Evolutionary conservation across 202 grass and related monocot species (phyloP), one percentile per base, ranked within the genome.

Genomic region (Cymbopogon flexuosus): DNA sequence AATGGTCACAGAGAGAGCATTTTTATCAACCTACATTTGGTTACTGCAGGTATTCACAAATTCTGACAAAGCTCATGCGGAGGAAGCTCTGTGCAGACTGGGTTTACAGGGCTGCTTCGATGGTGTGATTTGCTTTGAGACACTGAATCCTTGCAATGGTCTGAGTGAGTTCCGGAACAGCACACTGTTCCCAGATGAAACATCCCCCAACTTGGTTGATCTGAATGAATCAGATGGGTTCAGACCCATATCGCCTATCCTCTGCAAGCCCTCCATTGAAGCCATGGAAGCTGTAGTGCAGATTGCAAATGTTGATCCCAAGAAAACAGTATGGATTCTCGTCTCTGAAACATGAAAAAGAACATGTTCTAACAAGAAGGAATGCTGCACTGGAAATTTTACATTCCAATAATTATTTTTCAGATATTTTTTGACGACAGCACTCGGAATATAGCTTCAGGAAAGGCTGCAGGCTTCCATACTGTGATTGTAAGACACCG

Each of bases 401-500:
- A 52, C 37, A 29, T 82, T 6, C 29, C 1, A 4, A 58, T 22
- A 58, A 68, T 73, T 2, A 13, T 54, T 63, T 51, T 85, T 34
- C 80, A 93, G 88, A 79, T 93, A 36, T 83, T 93, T 46, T 93
- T 93, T 24, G 73, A 91, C 27, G 88, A 93, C 5, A 91, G 91
- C 72, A 56, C 49, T 6, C 42, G 88, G 52, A 91, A 93, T 58
- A 89, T 91, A 3, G 91, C 86, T 59, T 77, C 88, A 69, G 88
- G 83, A 70, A 93, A 93, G 81, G 84, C 88, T 8, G 83, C 77
- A 62, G 86, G 88, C 19, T 78, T 93, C 42, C 30, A 84, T 62
- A 91, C 91, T 10, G 91, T 93, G 23, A 81, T 93, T 63, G 88
- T 93, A 89, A 87, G 88, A 62, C 40, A 57, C 1, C 33, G 0